Conservation (phyloP, 768 basidiomycete species). For the Mrakia frigida region DNA sequence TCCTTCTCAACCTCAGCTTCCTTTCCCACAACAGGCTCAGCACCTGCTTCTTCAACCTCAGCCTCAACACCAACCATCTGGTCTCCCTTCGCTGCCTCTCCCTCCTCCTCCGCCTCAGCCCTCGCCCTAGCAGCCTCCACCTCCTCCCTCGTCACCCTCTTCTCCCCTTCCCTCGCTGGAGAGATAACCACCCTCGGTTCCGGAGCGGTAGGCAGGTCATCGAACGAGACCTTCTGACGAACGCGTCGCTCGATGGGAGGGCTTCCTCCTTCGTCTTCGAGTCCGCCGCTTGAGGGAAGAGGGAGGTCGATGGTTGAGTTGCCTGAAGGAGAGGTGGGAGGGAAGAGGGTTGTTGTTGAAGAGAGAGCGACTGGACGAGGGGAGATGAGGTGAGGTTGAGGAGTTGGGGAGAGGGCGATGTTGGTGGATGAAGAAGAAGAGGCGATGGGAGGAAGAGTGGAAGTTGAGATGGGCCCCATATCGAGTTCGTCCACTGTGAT, state of each 20-base stretch:
- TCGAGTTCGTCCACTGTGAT: conserved; percentile 45
- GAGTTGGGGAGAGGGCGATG: not conserved
- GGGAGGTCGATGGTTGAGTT: conserved; percentile 1
- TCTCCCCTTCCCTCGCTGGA: not conserved
- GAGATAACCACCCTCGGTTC: not conserved
- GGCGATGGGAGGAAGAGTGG: conserved; percentile 27
- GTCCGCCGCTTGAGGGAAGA: too few relatives aligned
- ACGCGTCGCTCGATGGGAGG: not conserved
- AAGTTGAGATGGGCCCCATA: conserved; percentile 38
- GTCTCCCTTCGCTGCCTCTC: not conserved
- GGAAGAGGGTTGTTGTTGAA: conserved; percentile 23
- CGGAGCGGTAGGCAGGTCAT: not conserved
- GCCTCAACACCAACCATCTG: not conserved
- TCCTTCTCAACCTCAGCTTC: not conserved
- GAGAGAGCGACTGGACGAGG: conserved; percentile 11
- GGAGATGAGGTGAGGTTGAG: conserved; percentile 16
- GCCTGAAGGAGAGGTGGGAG: not conserved
- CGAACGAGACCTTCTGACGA: not conserved
- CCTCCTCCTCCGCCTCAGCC: not conserved
- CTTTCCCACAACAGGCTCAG: not conserved
- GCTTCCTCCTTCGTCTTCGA: not conserved
- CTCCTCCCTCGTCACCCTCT: not conserved
- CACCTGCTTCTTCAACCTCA: not conserved
- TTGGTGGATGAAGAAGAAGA: not conserved
- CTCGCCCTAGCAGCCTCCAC: not conserved